These are phyloP conservation scores for Chrysosporium keratinophilum DNA, from an alignment of 2,329 filamentous ascomycete genomes.

Conservation along the genomic window DNA sequence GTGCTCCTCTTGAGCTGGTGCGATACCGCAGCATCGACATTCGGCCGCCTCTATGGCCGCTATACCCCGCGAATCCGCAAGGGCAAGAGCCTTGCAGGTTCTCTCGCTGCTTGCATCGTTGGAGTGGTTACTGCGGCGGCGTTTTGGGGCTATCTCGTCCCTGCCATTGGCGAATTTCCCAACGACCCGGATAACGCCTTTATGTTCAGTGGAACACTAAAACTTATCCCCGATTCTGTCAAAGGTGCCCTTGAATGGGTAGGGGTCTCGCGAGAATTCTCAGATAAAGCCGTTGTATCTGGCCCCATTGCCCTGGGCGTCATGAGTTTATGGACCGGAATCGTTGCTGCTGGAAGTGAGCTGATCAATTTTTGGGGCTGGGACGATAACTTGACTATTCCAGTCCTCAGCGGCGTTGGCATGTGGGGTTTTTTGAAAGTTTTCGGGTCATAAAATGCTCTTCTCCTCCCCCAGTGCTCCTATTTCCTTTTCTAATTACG, in stretches of 20 bases:
- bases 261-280: conserved; percentile 24
- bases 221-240: conserved; percentile 51
- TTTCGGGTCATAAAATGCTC: conserved; percentile 46
- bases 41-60: conserved; percentile 78
- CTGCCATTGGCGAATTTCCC: conserved; percentile 53
- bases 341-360: conserved; percentile 81
- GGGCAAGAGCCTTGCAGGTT: conserved; percentile 88
- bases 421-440: conserved; percentile 86
- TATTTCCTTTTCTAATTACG: background rate
- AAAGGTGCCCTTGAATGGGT: conserved; percentile 51
- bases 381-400: conserved; percentile 97
- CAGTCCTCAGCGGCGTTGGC: conserved; percentile 75
- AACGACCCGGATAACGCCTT: conserved; percentile 61
- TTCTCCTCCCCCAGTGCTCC: background rate
- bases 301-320: conserved; percentile 65
- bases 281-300: conserved; percentile 50
- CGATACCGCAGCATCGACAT: conserved; percentile 90
- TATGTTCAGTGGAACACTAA: conserved; percentile 69
- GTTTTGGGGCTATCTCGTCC: conserved; percentile 83
- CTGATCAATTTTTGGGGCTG: conserved; percentile 83
- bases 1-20: conserved; percentile 93
- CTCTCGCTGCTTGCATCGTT: conserved; percentile 68
- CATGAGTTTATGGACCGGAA: conserved; percentile 78
- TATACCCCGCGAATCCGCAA: conserved; percentile 76
- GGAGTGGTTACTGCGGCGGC: conserved; percentile 72